A percentile compares a stretch with the other conserved stretches of the same genome.
These are phyloP conservation scores for Panicum miliaceum DNA, from an alignment of 176 grass and related monocot genomes.

Conservation along the genomic window DNA sequence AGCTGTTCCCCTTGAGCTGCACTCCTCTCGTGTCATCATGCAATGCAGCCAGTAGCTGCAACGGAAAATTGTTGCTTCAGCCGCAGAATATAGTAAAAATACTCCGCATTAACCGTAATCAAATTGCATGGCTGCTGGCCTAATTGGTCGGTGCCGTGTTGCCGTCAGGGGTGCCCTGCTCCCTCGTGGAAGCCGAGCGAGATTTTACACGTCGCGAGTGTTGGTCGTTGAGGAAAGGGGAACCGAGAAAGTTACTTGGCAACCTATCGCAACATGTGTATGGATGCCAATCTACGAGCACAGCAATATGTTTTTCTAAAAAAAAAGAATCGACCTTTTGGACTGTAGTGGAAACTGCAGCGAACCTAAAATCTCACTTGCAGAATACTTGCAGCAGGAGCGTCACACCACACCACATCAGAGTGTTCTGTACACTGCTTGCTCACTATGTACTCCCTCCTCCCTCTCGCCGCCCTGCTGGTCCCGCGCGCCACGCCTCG, in stretches of 20 bases:
- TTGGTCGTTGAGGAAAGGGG: constrained; percentile 40
- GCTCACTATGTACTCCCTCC: neutral
- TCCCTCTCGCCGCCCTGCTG: neutral
- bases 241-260: constrained; percentile 25
- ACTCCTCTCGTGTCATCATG: neutral
- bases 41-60: neutral
- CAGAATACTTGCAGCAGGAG: neutral
- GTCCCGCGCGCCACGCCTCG: neutral
- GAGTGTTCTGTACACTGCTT: neutral
- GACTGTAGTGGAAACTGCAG: neutral
- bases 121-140: neutral
- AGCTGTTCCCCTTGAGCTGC: neutral
- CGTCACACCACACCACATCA: neutral
- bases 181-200: neutral
- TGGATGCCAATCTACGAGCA: constrained; percentile 10
- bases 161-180: constrained; percentile 21
- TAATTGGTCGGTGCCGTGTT: constrained; percentile 35
- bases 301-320: neutral
- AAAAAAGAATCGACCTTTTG: neutral
- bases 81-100: neutral
- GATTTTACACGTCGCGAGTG: neutral
- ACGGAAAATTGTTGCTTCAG: constrained; percentile 6
- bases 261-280: constrained; percentile 23
- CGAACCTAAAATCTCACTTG: constrained; percentile 8
- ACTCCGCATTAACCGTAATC: neutral